Evolutionary conservation across 2,329 filamentous ascomycete species (phyloP), one percentile per base, ranked within the genome.

Genomic region (Colletotrichum godetiae): DNA sequence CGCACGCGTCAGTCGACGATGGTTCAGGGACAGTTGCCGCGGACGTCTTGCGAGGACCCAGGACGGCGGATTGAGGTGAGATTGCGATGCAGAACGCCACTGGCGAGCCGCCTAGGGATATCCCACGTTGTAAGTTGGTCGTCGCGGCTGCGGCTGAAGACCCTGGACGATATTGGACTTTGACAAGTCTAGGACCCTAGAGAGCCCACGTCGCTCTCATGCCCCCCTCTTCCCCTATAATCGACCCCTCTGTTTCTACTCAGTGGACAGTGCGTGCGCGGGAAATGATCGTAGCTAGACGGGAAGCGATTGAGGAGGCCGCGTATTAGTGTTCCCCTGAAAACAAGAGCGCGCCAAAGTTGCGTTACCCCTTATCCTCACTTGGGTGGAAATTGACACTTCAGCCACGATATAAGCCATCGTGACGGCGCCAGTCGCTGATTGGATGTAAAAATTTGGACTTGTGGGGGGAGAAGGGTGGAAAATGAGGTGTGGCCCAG

Each of bases 71-170:
- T 22, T 58, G 33, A n/a, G 52, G 33, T 33, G 66, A 49, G 49
- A 73, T 64, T 53, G 24, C 15, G 46, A 53, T n/a, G 19, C 42
- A 49, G 4, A 27, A 69, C 70, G 70, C 70, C 70, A 73, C 70
- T 15, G 27, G 59, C 46, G 67, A 73, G 67, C n/a, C 70, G 70
- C 67, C 22, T 33, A 24, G 29, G 56, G 27, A 29, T 3, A 29
- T 73, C 22, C 59, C 55, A 59, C 55, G 55, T 69, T 69, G 33
- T 12, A 37, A 49, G 33, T 49, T 11, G 27, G 29, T 55, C 5
- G 12, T 49, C 53, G 6, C 24, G 66, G 55, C 27, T 56, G 35
- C 57, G 56, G 62, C 55, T 60, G 24, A 35, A 24, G 46, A 42
- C 22, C 52, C 49, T 65, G 46, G n/a, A 53, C 22, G 31, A 42